phyloP scores from a whole-genome alignment of 495 filamentous ascomycete genomes.

The Penicillium bovifimosum region DNA sequence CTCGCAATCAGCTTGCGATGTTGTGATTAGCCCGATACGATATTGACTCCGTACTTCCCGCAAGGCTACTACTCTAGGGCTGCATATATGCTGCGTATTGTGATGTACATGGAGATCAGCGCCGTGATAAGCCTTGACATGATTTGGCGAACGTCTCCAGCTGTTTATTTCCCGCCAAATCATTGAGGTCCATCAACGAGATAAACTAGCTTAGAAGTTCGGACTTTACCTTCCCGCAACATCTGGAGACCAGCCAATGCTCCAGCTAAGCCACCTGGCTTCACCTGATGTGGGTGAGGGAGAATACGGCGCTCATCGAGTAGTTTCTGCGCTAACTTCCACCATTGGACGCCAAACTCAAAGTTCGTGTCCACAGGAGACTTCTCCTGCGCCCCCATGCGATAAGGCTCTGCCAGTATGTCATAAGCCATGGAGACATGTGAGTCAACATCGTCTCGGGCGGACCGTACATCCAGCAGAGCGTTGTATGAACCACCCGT shows the following conservation, averaged over 20 bases:
- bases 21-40: too few relatives aligned
- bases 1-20: too few relatives aligned
- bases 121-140: not conserved
- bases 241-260: slow-evolving; percentile 21
- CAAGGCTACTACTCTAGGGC: too few relatives aligned
- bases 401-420: slow-evolving; percentile 23
- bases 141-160: not conserved
- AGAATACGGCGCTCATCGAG: slow-evolving; percentile 42
- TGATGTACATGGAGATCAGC: not conserved
- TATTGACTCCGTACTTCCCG: too few relatives aligned
- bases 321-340: slow-evolving; percentile 36
- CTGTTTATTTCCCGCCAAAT: not conserved
- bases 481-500: slow-evolving; percentile 36
- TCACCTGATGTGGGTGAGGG: slow-evolving; percentile 44
- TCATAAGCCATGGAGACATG: slow-evolving; percentile 26
- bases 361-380: slow-evolving; percentile 23
- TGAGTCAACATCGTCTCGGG: slow-evolving; percentile 20
- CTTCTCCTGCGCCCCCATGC: slow-evolving; percentile 10
- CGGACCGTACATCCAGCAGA: slow-evolving; percentile 12
- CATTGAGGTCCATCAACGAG: slow-evolving; percentile 6
- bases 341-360: slow-evolving; percentile 35
- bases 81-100: not conserved
- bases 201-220: slow-evolving; percentile 29
- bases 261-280: slow-evolving; percentile 33
- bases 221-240: slow-evolving; percentile 24